A percentile compares a stretch with the other conserved stretches of the same genome.
Conservation (phyloP, 176 grass and related monocot species). For the Zea mays region Zm-B73-REFERENCE-NAM-5.0 NC_050102.1:179126501-179127000, state of each 20-base stretch:
- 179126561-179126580: no score
- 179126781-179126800: conserved; percentile 71
- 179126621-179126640: no score
- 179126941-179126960: neutral
- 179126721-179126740: no score
- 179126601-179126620: no score
- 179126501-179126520: no score
- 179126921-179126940: conserved; percentile 14
- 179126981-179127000: neutral
- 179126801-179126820: conserved; percentile 82
- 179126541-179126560: no score
- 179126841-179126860: conserved; percentile 77
- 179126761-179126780: conserved; percentile 64
- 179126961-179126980: neutral
- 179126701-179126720: no score
- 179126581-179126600: no score
- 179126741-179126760: conserved; percentile 68
- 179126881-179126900: conserved; percentile 51
- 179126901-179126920: neutral
- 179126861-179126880: conserved; percentile 61
- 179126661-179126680: no score
- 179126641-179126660: no score
- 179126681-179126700: no score
- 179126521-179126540: no score
- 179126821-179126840: conserved; percentile 77